phyloP scores from a whole-genome alignment of 1,284 basidiomycete genomes.

The Irpex rosettiformis region DNA sequence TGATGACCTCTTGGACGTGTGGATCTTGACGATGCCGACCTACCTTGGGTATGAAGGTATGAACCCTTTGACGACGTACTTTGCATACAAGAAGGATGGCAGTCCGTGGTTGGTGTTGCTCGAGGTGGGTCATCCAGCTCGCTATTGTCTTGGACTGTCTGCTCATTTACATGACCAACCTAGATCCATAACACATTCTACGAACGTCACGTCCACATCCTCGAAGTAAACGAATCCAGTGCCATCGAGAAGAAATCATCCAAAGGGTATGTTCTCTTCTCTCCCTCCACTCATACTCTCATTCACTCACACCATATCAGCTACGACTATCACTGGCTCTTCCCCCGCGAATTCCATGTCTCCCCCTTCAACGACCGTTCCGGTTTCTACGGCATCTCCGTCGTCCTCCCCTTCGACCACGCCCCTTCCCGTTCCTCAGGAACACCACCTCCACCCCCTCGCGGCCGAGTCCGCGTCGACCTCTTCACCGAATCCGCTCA shows the following conservation, averaged over 20 bases:
- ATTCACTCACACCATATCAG: background rate
- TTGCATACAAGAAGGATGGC: constrained; percentile 46
- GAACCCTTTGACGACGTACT: constrained; percentile 76
- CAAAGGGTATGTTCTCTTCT: constrained; percentile 34
- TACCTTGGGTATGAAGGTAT: constrained; percentile 69
- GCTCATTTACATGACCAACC: too few relatives aligned
- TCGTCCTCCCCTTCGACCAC: constrained; percentile 37
- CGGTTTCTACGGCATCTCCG: constrained; percentile 60
- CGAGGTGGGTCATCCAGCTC: constrained; percentile 47
- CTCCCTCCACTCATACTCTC: too few relatives aligned
- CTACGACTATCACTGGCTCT: constrained; percentile 69
- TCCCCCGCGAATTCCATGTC: constrained; percentile 73
- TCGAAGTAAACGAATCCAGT: constrained; percentile 32
- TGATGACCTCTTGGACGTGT: constrained; percentile 43
- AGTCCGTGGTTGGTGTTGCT: constrained; percentile 51
- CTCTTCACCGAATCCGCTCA: constrained; percentile 28
- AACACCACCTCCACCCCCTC: constrained; percentile 21
- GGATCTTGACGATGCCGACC: constrained; percentile 77
- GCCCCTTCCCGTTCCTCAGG: constrained; percentile 32
- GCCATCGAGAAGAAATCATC: constrained; percentile 41
- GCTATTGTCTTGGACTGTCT: constrained; percentile 8
- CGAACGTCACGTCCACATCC: constrained; percentile 63
- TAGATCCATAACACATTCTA: constrained; percentile 80
- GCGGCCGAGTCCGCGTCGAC: constrained; percentile 43
- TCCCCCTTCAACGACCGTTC: constrained; percentile 78